Percentiles rank a stretch among this genome's conserved stretches.
These are phyloP conservation scores for Aspergillus sp. DNA, from an alignment of 2,329 filamentous ascomycete genomes.

Conservation along the genomic window DNA sequence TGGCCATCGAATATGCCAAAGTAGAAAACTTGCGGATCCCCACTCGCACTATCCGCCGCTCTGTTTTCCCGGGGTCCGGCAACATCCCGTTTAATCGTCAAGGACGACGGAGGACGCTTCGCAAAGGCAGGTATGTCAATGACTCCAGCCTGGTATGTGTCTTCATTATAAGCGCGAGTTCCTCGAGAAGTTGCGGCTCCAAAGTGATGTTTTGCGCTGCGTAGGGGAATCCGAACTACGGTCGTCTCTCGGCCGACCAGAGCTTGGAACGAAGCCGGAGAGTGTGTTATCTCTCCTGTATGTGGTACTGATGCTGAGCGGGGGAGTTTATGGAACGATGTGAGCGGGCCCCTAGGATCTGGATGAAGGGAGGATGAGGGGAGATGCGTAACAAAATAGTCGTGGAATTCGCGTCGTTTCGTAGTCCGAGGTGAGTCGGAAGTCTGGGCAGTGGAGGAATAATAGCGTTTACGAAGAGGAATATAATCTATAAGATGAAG, in stretches of 20 bases:
- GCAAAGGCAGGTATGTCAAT: conserved; percentile 93
- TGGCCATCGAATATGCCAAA: conserved; percentile 97
- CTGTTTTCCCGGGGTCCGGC: conserved; percentile 52
- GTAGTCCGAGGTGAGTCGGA: conserved; percentile 12
- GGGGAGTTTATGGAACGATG: conserved; percentile 80
- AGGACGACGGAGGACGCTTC: conserved; percentile 69
- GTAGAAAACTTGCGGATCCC: conserved; percentile 96
- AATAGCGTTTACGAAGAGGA: conserved; percentile 25
- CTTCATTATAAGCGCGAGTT: conserved; percentile 86
- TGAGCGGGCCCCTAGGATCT: conserved; percentile 65
- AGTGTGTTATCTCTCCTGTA: conserved; percentile 49
- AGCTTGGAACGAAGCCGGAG: conserved; percentile 60
- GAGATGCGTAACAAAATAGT: conserved; percentile 95
- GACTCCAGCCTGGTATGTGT: conserved; percentile 89
- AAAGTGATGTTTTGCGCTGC: conserved; percentile 94
- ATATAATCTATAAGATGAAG: conserved; percentile 33
- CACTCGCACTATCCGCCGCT: conserved; percentile 71
- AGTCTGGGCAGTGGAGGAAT: conserved; percentile 22
- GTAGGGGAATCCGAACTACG: conserved; percentile 89
- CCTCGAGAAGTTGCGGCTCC: conserved; percentile 77
- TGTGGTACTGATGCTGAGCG: conserved; percentile 82
- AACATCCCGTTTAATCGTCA: conserved; percentile 44
- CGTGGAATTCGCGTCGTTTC: conserved; percentile 68
- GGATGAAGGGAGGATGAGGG: conserved; percentile 91
- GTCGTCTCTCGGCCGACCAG: conserved; percentile 76